Percentiles rank a stretch among this genome's conserved stretches.
phyloP scores from a whole-genome alignment of 2,329 filamentous ascomycete species.

The Calonectria pauciramosa region DNA sequence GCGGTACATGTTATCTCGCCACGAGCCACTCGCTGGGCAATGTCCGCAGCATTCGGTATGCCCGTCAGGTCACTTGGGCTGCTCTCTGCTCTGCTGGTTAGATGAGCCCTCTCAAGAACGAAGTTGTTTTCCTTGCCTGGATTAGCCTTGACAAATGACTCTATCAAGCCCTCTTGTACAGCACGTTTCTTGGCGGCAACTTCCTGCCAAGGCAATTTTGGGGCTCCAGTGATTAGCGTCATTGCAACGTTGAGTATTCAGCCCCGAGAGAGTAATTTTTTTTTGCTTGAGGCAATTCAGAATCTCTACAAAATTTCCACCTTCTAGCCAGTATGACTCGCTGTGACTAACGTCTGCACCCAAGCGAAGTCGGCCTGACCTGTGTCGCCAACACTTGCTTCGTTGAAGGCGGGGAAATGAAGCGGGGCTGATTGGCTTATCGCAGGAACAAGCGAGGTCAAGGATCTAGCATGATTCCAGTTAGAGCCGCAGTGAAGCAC shows the following conservation, averaged over 20 bases:
- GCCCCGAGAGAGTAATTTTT: background rate
- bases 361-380: slow-evolving; percentile 11
- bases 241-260: background rate
- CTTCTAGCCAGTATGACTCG: background rate
- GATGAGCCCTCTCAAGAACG: background rate
- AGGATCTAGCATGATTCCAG: slow-evolving; percentile 3
- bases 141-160: background rate
- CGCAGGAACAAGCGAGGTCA: slow-evolving; percentile 1
- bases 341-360: background rate
- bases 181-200: slow-evolving; percentile 19
- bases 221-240: slow-evolving; percentile 1
- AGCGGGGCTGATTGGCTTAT: slow-evolving; percentile 9
- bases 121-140: background rate
- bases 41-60: background rate
- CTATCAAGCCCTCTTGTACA: background rate
- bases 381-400: background rate
- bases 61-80: background rate
- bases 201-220: slow-evolving; percentile 20
- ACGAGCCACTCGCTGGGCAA: background rate
- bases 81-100: background rate
- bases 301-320: background rate
- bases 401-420: background rate
- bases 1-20: slow-evolving; percentile 10
- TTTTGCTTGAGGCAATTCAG: background rate
- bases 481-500: background rate